Base-by-base conservation (phyloP, 441 rosid species). In the Erodium chrysanthum region DNA sequence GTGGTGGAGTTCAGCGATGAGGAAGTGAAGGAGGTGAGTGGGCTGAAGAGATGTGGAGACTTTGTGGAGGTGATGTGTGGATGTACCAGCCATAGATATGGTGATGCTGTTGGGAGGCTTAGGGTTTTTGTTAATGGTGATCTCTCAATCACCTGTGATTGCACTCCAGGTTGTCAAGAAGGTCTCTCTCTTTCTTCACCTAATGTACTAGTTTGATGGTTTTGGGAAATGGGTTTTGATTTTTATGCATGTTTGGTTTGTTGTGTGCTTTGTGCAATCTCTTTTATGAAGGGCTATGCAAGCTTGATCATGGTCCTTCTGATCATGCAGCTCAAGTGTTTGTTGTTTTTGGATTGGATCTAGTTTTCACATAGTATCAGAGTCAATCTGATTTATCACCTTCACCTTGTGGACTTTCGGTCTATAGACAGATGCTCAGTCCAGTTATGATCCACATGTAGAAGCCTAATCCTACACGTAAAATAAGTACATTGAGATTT, bases 91-190 rank as follows among this genome's bases (percentile, higher is more conserved):
- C 97, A 86, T 78, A 82, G 92, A 37, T 95, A 92, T 76, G 98
- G 99, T 73, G 99, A 95, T 77, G 99, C 98, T 69, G 98, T 95
- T 70, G 99, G 98, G 21, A 81, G 86, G 71, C 97, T 95, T 90
- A 95, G 96, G 98, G 98, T 95, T 95, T 88, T 87, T 81, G 72
- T 79, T 66, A 92, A 77, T 73, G 98, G 99, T 73, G 95, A 90
- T 65, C 98, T 95, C 69, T 95, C 86, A 72, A 92, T 92, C 84
- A 78, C 85, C 72, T 95, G 99, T 72, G 96, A 95, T 81, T 95
- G 99, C 88, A 88, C 98, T 21, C 98, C 96, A 42, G 99, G 99
- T 80, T 95, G 99, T 77, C 78, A 92, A 62, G 98, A 95, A 95
- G 99, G 99, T 95, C 84, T 70, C 64, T 79, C 67, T 71, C 27